Base-by-base conservation (phyloP, 345 rosid genomes). In the Kandelia obovata region DNA sequence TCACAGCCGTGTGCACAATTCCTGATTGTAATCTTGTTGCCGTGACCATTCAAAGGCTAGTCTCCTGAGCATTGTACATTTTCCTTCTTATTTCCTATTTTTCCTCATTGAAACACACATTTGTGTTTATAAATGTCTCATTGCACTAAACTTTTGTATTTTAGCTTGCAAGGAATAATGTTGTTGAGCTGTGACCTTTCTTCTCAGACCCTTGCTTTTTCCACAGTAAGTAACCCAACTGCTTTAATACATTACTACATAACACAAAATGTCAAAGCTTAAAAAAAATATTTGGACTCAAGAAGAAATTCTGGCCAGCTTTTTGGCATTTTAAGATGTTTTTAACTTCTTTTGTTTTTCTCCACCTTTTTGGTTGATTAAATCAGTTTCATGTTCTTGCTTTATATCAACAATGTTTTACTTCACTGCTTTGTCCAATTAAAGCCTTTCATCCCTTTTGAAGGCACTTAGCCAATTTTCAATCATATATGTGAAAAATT, bases 141-240 rank as follows among this genome's bases (percentile, higher is more conserved):
- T 47, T 58, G 31, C 25, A 58, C 60, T 15, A 35, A 39, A 3
- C 10, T 11, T 71, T 70, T 47, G 39, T 59, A 51, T 60, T 78
- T 75, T 77, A 92, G 96, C 77, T 84, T 92, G 75, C 94, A 78
- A 82, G 99, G 96, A 73, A 77, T 95, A 70, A 39, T 86, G 73
- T 70, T 95, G 80, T 63, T 92, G 82, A 77, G 71, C 71, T 89
- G 93, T 68, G 75, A 87, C 76, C 64, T 86, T 62, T 75, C 81
- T 71, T 77, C 87, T 61, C 80, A 53, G 62, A 72, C 84, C 58
- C 92, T 95, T 64, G 75, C 85, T 65, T 9, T 87, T 56, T 66
- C 78, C 71, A 90, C 84, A 96, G 96, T 92, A 78, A 77, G 77
- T 51, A 66, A 10, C 55, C 43, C 10, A 31, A 66, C 62, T 35